Percentiles rank a stretch among this genome's conserved stretches.
These are phyloP conservation scores for Ustilago cynodontis DNA, from an alignment of 1,284 basidiomycete genomes.

Conservation along the genomic window DNA sequence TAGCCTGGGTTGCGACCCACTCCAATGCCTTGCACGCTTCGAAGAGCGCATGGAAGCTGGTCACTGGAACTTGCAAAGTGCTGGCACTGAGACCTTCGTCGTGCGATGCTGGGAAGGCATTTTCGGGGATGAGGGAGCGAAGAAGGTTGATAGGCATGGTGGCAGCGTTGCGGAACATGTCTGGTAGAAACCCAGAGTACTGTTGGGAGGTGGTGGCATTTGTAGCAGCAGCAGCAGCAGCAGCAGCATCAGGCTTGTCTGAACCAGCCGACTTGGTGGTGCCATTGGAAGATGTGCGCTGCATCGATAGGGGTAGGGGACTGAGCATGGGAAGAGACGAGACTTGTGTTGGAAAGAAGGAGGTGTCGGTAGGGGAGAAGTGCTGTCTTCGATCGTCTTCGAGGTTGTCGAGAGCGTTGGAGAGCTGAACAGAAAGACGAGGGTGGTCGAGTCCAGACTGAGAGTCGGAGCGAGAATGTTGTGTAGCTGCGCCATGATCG, in stretches of 20 bases:
- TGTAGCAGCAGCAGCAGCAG: neutral
- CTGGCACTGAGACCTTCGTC: slow-evolving; percentile 56
- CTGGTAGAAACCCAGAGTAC: slow-evolving; percentile 27
- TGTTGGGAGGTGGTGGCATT: slow-evolving; percentile 8
- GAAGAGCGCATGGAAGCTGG: slow-evolving; percentile 56
- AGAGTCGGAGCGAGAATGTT: neutral
- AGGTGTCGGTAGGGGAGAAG: slow-evolving; percentile 31
- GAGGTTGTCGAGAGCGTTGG: slow-evolving; percentile 22
- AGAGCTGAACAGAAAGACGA: slow-evolving; percentile 23
- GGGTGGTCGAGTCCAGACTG: slow-evolving; percentile 24
- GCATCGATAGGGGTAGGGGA: slow-evolving; percentile 24
- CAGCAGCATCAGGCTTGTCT: slow-evolving; percentile 11
- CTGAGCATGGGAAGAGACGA: slow-evolving; percentile 21
- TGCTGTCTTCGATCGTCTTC: slow-evolving; percentile 31
- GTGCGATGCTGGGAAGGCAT: slow-evolving; percentile 35
- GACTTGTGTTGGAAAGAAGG: neutral
- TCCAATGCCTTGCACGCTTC: slow-evolving; percentile 55
- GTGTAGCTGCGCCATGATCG: slow-evolving; percentile 22
- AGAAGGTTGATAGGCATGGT: slow-evolving; percentile 45
- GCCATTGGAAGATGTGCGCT: slow-evolving; percentile 27
- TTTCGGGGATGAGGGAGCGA: slow-evolving; percentile 49
- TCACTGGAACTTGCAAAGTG: slow-evolving; percentile 55
- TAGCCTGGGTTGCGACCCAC: slow-evolving; percentile 45
- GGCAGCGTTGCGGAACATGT: slow-evolving; percentile 38
- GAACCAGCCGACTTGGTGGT: slow-evolving; percentile 32